Base-by-base conservation (phyloP, 352 stramenopile species). In the Pythium aquatile region DNA sequence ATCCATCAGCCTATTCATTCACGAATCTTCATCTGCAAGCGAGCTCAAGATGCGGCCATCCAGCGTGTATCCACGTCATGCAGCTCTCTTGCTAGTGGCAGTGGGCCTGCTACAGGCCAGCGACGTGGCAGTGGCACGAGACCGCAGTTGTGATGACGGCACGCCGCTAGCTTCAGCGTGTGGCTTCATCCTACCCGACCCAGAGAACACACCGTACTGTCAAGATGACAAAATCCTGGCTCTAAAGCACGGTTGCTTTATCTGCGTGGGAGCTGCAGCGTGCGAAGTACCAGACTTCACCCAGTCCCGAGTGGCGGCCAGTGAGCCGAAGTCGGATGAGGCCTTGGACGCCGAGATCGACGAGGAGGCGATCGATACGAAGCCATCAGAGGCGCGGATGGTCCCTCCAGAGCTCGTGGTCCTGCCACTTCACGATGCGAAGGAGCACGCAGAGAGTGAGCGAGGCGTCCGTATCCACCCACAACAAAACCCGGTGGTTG, bases 211-310 rank as follows among this genome's bases (percentile, higher is more conserved):
- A 10, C 74, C 69, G 26, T 58, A 58, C 20, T 85, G 77, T 48
- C 61, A 54, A 1, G 20, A 24, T 0, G 42, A 60, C 13, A 52
- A 72, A 37, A 52, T 90, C 29, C 64, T 85, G 37, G 80, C 83
- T 16, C 33, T 83, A 1, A 76, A 73, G 17, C 11, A 52, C 16
- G 79, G 83, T n/a, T 91, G 82, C 67, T 84, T 73, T 46, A 46
- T 63, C 3, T 89, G 79, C 46, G 78, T 91, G 16, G 64, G 85
- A 32, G 30, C 46, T 0, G 20, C 17, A 0, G 78, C 72, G 10
- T 88, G 78, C 64, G 2, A 49, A 2, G 28, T 57, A 1, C 26
- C 42, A 0, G 37, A 55, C 9, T n/a, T 47, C 13, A 46, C 26
- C 14, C 28, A 51, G 16, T 37, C 13, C 10, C 35, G 0, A 11